A percentile compares a stretch with the other conserved stretches of the same genome.
These are phyloP conservation scores for Orbilia quercus DNA, from an alignment of 2,329 filamentous ascomycete species.

Conservation along the genomic window DNA sequence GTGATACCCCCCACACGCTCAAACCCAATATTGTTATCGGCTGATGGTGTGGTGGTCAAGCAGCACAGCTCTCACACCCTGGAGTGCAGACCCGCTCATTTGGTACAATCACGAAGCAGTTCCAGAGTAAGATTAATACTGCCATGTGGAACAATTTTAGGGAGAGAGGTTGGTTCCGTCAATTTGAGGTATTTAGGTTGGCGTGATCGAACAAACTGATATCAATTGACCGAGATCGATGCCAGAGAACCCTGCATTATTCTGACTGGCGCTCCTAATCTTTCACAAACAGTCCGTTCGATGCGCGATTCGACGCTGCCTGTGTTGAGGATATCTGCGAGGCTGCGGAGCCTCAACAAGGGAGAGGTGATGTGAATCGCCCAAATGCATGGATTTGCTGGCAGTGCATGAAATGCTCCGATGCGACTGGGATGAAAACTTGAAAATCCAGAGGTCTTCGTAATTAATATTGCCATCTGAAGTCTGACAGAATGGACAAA, in stretches of 20 bases:
- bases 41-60: constrained; percentile 1
- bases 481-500: no score
- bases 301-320: constrained; percentile 37
- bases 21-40: constrained; percentile 44
- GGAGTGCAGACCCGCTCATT: constrained; percentile 9
- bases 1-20: constrained; percentile 35
- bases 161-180: constrained; percentile 1
- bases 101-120: constrained; percentile 3
- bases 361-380: constrained; percentile 16
- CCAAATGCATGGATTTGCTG: constrained; percentile 44
- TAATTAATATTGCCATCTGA: no score
- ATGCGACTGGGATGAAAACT: constrained; percentile 20
- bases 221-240: constrained; percentile 17
- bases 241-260: constrained; percentile 5
- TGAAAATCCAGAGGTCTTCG: constrained; percentile 4
- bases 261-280: constrained; percentile 4
- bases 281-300: no score
- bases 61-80: not conserved
- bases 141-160: constrained; percentile 39
- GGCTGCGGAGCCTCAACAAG: constrained; percentile 50
- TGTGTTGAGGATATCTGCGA: no score
- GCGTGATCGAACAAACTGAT: not conserved
- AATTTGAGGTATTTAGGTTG: constrained; percentile 45
- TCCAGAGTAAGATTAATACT: constrained; percentile 19
- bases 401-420: constrained; percentile 43